Evolutionary conservation across 2,329 filamentous ascomycete species (phyloP).

Genomic region (Pestalotiopsis sp.): DNA sequence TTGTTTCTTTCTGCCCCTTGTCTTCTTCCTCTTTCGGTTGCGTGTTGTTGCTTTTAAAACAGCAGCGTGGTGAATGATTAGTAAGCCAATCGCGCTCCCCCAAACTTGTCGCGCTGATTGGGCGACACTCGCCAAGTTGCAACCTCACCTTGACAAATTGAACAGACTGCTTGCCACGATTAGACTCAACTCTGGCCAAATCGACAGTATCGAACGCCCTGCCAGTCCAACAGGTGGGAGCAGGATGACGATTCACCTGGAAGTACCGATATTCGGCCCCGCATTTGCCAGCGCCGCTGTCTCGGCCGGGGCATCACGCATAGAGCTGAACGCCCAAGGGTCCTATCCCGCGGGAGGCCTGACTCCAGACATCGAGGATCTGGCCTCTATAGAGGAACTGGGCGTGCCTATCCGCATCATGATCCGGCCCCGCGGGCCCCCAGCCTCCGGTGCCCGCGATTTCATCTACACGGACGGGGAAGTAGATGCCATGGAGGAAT

Average conservation of each 20-base stretch:
- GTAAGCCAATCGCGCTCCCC: not conserved
- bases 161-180: not conserved
- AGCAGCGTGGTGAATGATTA: not conserved
- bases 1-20: no score
- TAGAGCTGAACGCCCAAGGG: conserved; percentile 56
- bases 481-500: conserved; percentile 43
- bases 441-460: conserved; percentile 30
- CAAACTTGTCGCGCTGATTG: not conserved
- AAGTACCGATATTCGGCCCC: conserved; percentile 57
- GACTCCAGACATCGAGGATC: conserved; percentile 48
- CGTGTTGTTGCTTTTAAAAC: no score
- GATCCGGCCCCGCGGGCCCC: conserved; percentile 52
- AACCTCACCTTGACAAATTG: not conserved
- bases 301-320: conserved; percentile 46
- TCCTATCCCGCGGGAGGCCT: conserved; percentile 55
- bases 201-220: not conserved
- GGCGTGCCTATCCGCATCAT: conserved; percentile 52
- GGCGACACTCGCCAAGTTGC: not conserved
- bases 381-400: conserved; percentile 30
- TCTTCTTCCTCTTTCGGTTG: no score
- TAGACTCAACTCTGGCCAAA: not conserved
- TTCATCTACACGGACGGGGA: conserved; percentile 53
- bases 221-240: not conserved
- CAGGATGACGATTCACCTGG: conserved; percentile 38
- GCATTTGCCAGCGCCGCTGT: conserved; percentile 41